These are phyloP conservation scores for Nothophytophthora sp. DNA, from an alignment of 352 stramenopile genomes.

Conservation along the genomic window DNA sequence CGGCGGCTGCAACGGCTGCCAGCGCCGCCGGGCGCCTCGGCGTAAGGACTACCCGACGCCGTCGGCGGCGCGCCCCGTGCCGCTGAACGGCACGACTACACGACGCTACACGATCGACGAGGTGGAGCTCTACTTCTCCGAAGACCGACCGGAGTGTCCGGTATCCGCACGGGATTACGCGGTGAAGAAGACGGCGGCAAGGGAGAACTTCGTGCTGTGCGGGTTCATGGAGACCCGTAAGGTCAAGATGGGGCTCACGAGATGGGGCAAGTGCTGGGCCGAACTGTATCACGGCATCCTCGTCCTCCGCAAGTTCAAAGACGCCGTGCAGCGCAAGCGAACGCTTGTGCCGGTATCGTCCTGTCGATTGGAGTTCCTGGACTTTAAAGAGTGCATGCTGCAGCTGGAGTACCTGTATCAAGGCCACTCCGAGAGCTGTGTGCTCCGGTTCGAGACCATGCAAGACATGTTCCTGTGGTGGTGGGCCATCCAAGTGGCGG, in stretches of 20 bases:
- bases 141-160: slow-evolving; percentile 38
- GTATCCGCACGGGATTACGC: slow-evolving; percentile 41
- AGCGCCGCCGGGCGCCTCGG: slow-evolving; percentile 22
- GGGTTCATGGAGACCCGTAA: slow-evolving; percentile 48
- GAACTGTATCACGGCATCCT: slow-evolving; percentile 74
- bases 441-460: slow-evolving; percentile 54
- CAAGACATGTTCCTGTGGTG: slow-evolving; percentile 77
- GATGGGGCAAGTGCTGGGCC: slow-evolving; percentile 59
- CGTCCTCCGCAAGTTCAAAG: slow-evolving; percentile 55
- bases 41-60: slow-evolving; percentile 56
- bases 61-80: slow-evolving; percentile 24
- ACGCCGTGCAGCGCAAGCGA: slow-evolving; percentile 60
- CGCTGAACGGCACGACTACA: slow-evolving; percentile 45
- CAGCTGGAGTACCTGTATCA: slow-evolving; percentile 69
- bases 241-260: slow-evolving; percentile 41
- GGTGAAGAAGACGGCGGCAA: slow-evolving; percentile 45
- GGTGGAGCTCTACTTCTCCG: slow-evolving; percentile 65
- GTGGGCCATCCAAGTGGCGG: slow-evolving; percentile 70
- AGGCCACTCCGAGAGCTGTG: slow-evolving; percentile 34
- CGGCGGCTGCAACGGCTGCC: slow-evolving; percentile 34
- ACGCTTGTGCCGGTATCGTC: slow-evolving; percentile 50
- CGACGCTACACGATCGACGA: slow-evolving; percentile 63
- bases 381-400: slow-evolving; percentile 51
- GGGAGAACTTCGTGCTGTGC: slow-evolving; percentile 55
- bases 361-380: slow-evolving; percentile 47